These are phyloP conservation scores for Pseudogymnoascus sp. DNA, from an alignment of 2,329 filamentous ascomycete species.

Conservation along the genomic window DNA sequence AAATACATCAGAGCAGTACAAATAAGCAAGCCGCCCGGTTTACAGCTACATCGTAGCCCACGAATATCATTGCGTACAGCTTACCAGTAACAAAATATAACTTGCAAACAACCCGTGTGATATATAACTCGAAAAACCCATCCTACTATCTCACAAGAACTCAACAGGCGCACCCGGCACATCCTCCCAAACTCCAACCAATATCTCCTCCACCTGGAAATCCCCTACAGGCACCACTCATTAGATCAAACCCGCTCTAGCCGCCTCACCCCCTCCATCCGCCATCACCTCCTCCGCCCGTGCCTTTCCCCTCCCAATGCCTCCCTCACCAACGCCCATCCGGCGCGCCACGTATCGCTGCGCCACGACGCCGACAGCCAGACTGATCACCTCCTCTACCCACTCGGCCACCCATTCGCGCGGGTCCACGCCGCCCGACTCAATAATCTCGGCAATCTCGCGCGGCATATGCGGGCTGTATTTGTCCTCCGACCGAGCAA, in stretches of 20 bases:
- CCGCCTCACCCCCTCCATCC: slow-evolving; percentile 50
- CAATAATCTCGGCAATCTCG: slow-evolving; percentile 80
- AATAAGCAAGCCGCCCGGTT: background rate
- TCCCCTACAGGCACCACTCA: background rate
- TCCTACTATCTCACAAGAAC: slow-evolving; percentile 5
- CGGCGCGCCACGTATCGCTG: slow-evolving; percentile 89
- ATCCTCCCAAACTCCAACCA: slow-evolving; percentile 1
- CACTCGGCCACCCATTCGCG: slow-evolving; percentile 97
- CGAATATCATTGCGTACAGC: background rate
- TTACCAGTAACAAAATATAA: background rate
- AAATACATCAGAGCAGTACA: too few species aligned
- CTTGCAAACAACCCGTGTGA: background rate
- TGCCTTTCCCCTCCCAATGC: slow-evolving; percentile 53
- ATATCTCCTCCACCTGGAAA: background rate
- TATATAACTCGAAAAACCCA: slow-evolving; percentile 1
- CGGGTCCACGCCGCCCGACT: slow-evolving; percentile 69
- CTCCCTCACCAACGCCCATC: slow-evolving; percentile 90
- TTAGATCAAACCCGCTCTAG: slow-evolving; percentile 40
- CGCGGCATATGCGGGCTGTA: slow-evolving; percentile 53
- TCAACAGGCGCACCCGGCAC: background rate
- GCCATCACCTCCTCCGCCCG: slow-evolving; percentile 46
- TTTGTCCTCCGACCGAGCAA: slow-evolving; percentile 38
- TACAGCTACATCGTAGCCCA: background rate
- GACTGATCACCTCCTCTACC: slow-evolving; percentile 77
- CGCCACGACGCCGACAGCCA: slow-evolving; percentile 77